A percentile compares a stretch with the other conserved stretches of the same genome.
Conservation (phyloP, 1,284 basidiomycete genomes). For the Stereum hirsutum region DNA sequence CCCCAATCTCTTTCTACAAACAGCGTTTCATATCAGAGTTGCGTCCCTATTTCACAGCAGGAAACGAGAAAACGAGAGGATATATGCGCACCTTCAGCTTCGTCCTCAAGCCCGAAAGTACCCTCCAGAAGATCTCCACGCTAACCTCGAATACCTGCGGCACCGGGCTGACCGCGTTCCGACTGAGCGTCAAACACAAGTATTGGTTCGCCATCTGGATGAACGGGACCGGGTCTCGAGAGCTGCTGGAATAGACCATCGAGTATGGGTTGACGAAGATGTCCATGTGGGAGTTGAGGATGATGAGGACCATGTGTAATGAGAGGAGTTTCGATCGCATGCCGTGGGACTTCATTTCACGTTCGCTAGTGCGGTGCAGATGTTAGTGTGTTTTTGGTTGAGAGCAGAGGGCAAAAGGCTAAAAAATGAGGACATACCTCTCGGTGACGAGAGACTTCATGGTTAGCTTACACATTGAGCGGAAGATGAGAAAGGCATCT, state of each 20-base stretch:
- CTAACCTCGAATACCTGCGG: constrained; percentile 97
- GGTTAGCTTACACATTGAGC: constrained; percentile 93
- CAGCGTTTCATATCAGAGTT: constrained; percentile 1
- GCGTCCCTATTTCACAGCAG: constrained; percentile 4
- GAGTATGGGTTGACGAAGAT: constrained; percentile 81
- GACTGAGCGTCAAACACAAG: constrained; percentile 86
- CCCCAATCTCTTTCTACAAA: constrained; percentile 94
- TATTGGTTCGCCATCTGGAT: constrained; percentile 92
- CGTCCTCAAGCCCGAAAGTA: constrained; percentile 87
- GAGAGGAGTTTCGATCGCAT: constrained; percentile 95
- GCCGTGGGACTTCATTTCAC: constrained; percentile 87
- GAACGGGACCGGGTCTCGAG: constrained; percentile 81
- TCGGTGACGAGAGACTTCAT: constrained; percentile 94
- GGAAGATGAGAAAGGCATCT: constrained; percentile 94
- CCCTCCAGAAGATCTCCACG: constrained; percentile 98
- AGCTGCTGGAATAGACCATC: constrained; percentile 83
- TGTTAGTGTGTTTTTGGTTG: background rate
- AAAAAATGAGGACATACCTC: constrained; percentile 45
- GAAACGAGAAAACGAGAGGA: background rate
- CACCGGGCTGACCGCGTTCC: constrained; percentile 94
- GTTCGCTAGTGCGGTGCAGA: constrained; percentile 49
- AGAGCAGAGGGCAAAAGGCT: background rate
- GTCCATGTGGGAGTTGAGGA: constrained; percentile 85
- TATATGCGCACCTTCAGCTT: constrained; percentile 73
- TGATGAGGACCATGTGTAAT: constrained; percentile 87